phyloP scores from a whole-genome alignment of 2,329 filamentous ascomycete species.

The Clarireedia homoeocarpa region DNA sequence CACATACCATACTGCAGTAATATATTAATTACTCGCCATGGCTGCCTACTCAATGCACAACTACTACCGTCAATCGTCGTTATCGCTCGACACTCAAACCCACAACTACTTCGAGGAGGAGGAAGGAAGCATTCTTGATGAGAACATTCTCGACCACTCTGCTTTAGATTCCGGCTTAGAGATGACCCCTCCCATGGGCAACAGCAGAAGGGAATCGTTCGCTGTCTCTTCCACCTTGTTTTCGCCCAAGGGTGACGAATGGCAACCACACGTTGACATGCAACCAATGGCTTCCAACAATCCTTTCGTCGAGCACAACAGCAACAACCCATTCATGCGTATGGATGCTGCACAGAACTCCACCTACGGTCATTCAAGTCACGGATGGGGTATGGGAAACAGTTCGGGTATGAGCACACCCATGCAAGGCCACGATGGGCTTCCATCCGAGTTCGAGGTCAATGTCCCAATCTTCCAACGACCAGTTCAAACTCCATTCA shows the following conservation, averaged over 20 bases:
- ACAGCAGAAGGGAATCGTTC: slow-evolving; percentile 57
- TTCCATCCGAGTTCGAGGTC: slow-evolving; percentile 48
- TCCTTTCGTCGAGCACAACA: slow-evolving; percentile 48
- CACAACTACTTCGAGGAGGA: slow-evolving; percentile 55
- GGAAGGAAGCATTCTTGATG: slow-evolving; percentile 52
- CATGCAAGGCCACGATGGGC: slow-evolving; percentile 60
- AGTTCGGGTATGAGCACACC: slow-evolving; percentile 67
- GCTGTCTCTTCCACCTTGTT: slow-evolving; percentile 51
- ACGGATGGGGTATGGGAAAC: slow-evolving; percentile 31
- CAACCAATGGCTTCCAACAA: slow-evolving; percentile 56
- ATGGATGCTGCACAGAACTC: slow-evolving; percentile 43
- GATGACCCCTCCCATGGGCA: slow-evolving; percentile 54
- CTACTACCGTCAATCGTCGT: slow-evolving; percentile 26
- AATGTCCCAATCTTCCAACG: slow-evolving; percentile 42
- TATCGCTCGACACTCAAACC: slow-evolving; percentile 28
- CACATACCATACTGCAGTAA: not conserved
- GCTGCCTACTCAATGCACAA: slow-evolving; percentile 27
- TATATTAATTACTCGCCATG: slow-evolving; percentile 19
- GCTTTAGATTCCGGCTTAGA: slow-evolving; percentile 53
- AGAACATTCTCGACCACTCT: slow-evolving; percentile 51
- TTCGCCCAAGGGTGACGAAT: slow-evolving; percentile 58
- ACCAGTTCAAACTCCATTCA: slow-evolving; percentile 48
- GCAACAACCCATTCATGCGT: slow-evolving; percentile 61
- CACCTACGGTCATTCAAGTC: slow-evolving; percentile 24
- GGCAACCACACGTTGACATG: slow-evolving; percentile 54